Percentiles rank a stretch among this genome's conserved stretches.
Evolutionary conservation across 257 asterid genomes (phyloP).

Genomic region (Haberlea rhodopensis): DNA sequence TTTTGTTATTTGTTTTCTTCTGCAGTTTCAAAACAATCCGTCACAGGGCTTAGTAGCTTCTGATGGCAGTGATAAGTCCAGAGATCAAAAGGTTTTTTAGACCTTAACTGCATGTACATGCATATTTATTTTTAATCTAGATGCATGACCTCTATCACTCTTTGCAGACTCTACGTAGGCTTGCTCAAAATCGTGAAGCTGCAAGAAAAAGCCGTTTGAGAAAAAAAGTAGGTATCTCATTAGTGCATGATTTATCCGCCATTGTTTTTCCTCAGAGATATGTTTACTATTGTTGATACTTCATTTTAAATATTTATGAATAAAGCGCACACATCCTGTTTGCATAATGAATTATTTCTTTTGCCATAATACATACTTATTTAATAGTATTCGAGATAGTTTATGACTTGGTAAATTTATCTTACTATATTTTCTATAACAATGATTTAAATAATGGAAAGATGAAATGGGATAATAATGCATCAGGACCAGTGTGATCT

Average conservation of each 20-base stretch:
- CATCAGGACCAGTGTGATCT: not conserved
- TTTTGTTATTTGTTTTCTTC: constrained; percentile 25
- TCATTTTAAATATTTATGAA: not conserved
- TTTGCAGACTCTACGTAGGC: constrained; percentile 76
- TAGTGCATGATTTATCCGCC: constrained; percentile 4
- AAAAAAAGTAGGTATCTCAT: constrained; percentile 54
- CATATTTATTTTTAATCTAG: constrained; percentile 3
- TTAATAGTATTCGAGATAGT: not conserved
- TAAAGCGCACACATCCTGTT: not conserved
- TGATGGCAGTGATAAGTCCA: constrained; percentile 93
- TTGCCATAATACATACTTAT: not conserved
- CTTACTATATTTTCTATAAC: not conserved
- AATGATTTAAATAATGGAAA: not conserved
- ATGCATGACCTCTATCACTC: constrained; percentile 24
- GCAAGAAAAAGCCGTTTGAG: constrained; percentile 95
- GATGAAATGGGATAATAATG: not conserved
- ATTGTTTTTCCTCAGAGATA: constrained; percentile 15
- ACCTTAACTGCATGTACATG: constrained; percentile 9
- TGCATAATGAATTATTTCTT: not conserved
- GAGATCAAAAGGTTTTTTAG: constrained; percentile 85
- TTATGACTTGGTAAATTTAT: not conserved
- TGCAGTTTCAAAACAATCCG: constrained; percentile 62
- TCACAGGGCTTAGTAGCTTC: constrained; percentile 55
- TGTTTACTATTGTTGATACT: not conserved
- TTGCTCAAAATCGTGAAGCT: constrained; percentile 99